Base-by-base conservation (phyloP, 495 filamentous ascomycete genomes). In the Articulospora tetracladia region DNA sequence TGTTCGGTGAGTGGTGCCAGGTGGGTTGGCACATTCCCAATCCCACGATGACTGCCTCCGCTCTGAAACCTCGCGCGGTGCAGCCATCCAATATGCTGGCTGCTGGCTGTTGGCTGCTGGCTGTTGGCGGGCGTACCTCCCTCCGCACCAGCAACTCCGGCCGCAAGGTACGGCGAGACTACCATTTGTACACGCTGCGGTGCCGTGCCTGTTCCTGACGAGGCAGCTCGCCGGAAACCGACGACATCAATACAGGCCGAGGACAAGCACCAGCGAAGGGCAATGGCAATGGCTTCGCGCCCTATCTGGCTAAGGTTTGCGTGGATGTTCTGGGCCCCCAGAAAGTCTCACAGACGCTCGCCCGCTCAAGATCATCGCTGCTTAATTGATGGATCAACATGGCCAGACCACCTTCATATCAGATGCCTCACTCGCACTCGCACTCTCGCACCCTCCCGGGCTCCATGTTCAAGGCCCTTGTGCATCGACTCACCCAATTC, bases 301-400 rank as follows among this genome's bases (percentile, higher is more conserved):
- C 12, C 19, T 24, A 19, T 19, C 17, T 44, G 39, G 39, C 17
- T 3, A n/a, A 3, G 3, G 10, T 44, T 17, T 44, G 17, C 8
- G 39, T 32, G 50, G 12, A 46, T 24, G 50, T 26, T 62, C 53
- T 58, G 57, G 60, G 46, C 55, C 25, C 47, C n/a, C n/a, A n/a
- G 17, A 19, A 44, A 44, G 39, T 44, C 39, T 44, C 17, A 44
- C 8, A 44, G 39, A 12, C 17, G n/a, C 17, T 44, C 39, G 39
- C n/a, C n/a, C n/a, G n/a, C 32, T 39, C 57, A 59, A 44, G 61
- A 64, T 64, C 61, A 64, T 59, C 61, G 61, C 61, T 64, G 56
- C 61, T 64, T 64, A 64, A 55, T 63, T 52, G 50, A n/a, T 22
- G 39, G 61, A 64, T 64, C 61, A 64, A 23, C 61, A 46, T 17